Percentiles rank a stretch among this genome's conserved stretches.
phyloP scores from a whole-genome alignment of 2,329 filamentous ascomycete genomes.

The Coniochaeta prunicola region DNA sequence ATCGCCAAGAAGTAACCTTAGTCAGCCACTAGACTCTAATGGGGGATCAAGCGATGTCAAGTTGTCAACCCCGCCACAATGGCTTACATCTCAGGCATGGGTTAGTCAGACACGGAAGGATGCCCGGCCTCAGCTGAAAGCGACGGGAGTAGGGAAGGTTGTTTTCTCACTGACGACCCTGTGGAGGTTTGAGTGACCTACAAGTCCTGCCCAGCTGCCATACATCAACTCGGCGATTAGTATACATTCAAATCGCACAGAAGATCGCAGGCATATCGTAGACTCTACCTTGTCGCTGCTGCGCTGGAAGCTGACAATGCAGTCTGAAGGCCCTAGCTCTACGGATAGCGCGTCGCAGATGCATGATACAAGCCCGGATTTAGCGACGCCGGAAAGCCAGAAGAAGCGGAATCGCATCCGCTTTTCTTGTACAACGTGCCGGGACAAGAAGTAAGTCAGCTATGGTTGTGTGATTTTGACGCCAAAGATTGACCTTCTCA shows the following conservation, averaged over 20 bases:
- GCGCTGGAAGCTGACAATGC: not conserved
- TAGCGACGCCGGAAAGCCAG: not conserved
- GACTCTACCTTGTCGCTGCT: not conserved
- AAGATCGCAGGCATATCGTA: not conserved
- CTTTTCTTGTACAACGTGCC: slow-evolving; percentile 24
- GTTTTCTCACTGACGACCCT: too few species aligned
- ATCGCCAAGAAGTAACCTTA: not conserved
- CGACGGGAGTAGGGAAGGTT: too few species aligned
- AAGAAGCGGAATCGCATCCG: slow-evolving; percentile 23
- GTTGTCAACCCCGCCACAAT: not conserved
- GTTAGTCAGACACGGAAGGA: not conserved
- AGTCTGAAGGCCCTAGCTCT: not conserved
- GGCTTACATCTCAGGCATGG: not conserved
- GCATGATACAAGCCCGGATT: slow-evolving; percentile 2
- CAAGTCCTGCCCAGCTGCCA: not conserved
- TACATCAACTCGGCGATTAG: not conserved
- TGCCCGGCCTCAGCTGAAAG: not conserved
- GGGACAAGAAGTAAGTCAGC: slow-evolving; percentile 23
- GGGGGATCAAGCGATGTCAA: not conserved
- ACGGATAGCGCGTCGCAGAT: not conserved
- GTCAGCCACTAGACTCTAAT: too few species aligned
- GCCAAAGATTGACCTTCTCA: slow-evolving; percentile 6
- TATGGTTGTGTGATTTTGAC: not conserved
- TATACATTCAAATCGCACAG: not conserved
- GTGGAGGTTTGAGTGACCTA: too few species aligned